Conservation (phyloP, 164 flowering plant species). For the Piper betle region DNA sequence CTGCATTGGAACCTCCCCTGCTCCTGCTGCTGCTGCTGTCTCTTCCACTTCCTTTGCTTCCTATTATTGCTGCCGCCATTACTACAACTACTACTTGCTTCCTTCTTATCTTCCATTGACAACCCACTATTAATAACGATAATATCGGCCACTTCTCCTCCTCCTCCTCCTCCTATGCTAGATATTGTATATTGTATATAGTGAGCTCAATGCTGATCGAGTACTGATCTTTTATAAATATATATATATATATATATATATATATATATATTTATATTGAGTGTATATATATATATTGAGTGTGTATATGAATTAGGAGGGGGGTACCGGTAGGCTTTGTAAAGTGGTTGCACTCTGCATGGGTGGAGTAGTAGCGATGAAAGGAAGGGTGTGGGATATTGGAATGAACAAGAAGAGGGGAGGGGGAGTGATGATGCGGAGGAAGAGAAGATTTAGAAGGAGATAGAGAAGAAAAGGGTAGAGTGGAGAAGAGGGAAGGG, state of each 20-base stretch:
- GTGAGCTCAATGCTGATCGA: too few species aligned
- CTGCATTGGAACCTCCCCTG: not conserved
- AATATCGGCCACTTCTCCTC: too few species aligned
- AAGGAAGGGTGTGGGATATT: not conserved
- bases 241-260: too few species aligned
- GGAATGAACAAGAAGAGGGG: not conserved
- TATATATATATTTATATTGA: too few species aligned
- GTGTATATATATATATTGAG: too few species aligned
- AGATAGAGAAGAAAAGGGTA: conserved; percentile 3
- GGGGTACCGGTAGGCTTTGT: too few species aligned
- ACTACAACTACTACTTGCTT: not conserved
- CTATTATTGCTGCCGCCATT: not conserved
- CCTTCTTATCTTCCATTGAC: not conserved
- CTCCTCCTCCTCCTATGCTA: too few species aligned
- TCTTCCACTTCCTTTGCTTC: conserved; percentile 3
- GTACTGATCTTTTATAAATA: too few species aligned
- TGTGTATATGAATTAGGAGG: too few species aligned
- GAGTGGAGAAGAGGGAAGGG: conserved; percentile 4
- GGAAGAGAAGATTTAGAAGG: not conserved
- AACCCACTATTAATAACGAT: too few species aligned
- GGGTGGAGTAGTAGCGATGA: not conserved
- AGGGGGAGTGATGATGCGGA: not conserved
- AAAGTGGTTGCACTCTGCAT: not conserved
- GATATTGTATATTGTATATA: too few species aligned
- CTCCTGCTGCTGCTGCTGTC: not conserved